Base-by-base conservation (phyloP, 2,329 filamentous ascomycete species). In the Aaosphaeria pasadenensis region DNA sequence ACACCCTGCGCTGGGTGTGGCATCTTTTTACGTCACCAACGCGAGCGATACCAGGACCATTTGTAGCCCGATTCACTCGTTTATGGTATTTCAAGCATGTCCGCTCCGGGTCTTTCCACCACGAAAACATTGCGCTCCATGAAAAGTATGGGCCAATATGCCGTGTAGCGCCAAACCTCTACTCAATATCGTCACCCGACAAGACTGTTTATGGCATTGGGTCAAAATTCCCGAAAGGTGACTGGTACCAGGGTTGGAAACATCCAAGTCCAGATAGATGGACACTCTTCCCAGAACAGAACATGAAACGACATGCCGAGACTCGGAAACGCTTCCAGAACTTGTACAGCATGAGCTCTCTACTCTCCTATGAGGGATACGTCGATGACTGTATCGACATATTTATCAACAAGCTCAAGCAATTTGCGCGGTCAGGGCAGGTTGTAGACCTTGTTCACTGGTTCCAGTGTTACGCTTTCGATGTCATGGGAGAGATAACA, bases 51-150 rank as follows among this genome's bases (percentile, higher is more conserved):
- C 87, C 88, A 0, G 88, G 88, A 0, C 87, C 86, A 0, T 75
- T 84, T 32, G 58, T 88, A 32, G 88, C 87, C 11, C 83, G 72
- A 1, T 72, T 79, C 39, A 87, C 85, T 6, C 80, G 90, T 60
- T 82, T 81, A 74, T 91, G 87, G 85, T 77, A 87, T 11, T 82
- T 89, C 54, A 75, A 78, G 56, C 84, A 88, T 54, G 69, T 65
- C 49, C 74, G 67, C 9, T 42, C 51, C 4, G 52, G 53, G 73
- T 79, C 39, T 2, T 56, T 70, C 45, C 74, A 73, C 48, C 11
- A 44, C 17, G 47, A 57, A 4, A 50, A 52, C 17, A 56, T 67
- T 39, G 64, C 63, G 7, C 42, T 44, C 13, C 44, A 46, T 32
- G 36, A 47, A 9, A 31, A 39, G 32, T 51, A 43, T 30, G 46